phyloP scores from a whole-genome alignment of 225 moss, liverwort and hornwort species.

The Sphagnum tenellum region DNA sequence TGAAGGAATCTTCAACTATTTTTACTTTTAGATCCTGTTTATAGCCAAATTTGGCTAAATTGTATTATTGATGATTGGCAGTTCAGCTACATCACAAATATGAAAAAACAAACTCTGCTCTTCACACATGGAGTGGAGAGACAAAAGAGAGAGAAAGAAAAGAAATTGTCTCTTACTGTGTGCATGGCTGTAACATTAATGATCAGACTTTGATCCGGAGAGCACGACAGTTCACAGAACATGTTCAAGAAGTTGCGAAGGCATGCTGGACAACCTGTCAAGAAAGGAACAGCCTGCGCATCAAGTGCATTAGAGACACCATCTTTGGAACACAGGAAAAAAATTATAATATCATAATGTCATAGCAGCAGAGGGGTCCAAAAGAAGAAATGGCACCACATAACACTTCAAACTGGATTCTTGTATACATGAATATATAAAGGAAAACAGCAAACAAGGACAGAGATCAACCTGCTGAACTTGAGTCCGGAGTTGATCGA shows the following conservation, averaged over 20 bases:
- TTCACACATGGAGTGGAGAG: too few relatives aligned
- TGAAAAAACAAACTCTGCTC: too few relatives aligned
- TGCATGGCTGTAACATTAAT: constrained; percentile 62
- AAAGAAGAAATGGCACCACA: neutral
- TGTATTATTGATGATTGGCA: neutral
- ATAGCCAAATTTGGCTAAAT: too few relatives aligned
- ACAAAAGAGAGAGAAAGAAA: neutral
- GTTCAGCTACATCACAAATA: neutral
- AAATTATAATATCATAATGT: neutral
- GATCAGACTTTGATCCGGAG: constrained; percentile 78
- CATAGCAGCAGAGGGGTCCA: neutral
- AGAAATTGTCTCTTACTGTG: constrained; percentile 41
- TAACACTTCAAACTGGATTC: neutral
- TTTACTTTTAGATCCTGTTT: too few relatives aligned
- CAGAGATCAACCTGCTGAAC: constrained; percentile 76
- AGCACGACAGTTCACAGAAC: constrained; percentile 96
- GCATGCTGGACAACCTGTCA: constrained; percentile 97
- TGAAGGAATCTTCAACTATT: too few relatives aligned
- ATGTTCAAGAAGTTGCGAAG: constrained; percentile 95
- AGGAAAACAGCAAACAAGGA: neutral
- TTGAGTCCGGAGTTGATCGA: constrained; percentile 70
- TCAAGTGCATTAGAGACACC: neutral
- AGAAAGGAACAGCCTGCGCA: constrained; percentile 88
- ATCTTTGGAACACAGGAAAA: neutral
- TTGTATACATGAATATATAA: neutral